Evolutionary conservation across 2,329 filamentous ascomycete species (phyloP).

Genomic region (Fusarium fracticaudum): DNA sequence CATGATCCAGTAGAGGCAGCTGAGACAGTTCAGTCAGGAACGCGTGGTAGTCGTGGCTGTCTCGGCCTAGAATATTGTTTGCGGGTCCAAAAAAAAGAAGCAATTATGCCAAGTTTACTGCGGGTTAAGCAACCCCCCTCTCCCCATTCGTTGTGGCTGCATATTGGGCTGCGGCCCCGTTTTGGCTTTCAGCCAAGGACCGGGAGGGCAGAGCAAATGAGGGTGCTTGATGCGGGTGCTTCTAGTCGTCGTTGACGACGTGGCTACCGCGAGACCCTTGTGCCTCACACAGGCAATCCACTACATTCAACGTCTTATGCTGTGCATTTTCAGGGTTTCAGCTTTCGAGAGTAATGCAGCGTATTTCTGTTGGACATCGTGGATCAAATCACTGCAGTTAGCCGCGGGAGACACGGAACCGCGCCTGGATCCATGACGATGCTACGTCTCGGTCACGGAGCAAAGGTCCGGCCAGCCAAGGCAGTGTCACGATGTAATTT

Average conservation of each 20-base stretch:
- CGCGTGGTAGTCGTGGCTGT: not conserved
- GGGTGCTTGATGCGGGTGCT: not conserved
- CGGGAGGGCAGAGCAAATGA: not conserved
- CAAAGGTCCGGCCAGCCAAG: not conserved
- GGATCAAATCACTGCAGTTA: not conserved
- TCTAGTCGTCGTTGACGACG: conserved; percentile 17
- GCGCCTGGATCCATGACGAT: not conserved
- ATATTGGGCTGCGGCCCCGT: not conserved
- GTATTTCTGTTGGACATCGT: not conserved
- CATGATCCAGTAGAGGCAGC: not conserved
- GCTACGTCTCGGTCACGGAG: not conserved
- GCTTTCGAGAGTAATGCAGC: not conserved
- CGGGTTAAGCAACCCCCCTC: not conserved
- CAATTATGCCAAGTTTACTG: not conserved
- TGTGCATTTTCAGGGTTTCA: not conserved
- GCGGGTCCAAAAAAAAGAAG: not conserved
- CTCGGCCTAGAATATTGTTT: not conserved
- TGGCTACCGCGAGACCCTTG: conserved; percentile 6
- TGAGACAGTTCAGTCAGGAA: not conserved
- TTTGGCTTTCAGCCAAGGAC: not conserved
- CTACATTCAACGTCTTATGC: not conserved
- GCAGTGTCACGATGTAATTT: not conserved
- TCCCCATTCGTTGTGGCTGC: not conserved
- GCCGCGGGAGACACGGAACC: not conserved
- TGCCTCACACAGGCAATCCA: not conserved